Conservation (phyloP, 192 early-diverging fungal species). For the Kickxella alabastrina region DNA sequence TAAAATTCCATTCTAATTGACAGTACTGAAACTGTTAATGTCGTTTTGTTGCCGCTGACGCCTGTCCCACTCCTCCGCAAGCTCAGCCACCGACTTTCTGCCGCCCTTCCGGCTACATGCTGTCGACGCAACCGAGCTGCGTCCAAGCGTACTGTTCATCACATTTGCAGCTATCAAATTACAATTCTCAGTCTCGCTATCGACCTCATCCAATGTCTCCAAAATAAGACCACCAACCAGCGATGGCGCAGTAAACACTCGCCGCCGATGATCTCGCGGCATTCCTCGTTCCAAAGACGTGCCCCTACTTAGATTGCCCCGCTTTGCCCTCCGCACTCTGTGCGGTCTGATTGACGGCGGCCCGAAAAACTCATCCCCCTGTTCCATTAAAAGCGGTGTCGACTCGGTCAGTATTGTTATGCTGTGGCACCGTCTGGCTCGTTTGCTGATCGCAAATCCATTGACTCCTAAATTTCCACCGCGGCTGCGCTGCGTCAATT, state of each 20-base stretch:
- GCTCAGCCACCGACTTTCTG: background rate
- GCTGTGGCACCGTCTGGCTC: slow-evolving; percentile 29
- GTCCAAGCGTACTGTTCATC: background rate
- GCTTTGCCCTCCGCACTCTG: background rate
- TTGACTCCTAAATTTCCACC: too few species aligned
- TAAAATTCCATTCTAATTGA: too few species aligned
- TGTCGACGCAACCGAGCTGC: background rate
- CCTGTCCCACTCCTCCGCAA: slow-evolving; percentile 2
- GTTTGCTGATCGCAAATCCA: background rate
- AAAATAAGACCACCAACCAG: background rate
- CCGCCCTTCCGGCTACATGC: background rate
- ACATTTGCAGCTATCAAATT: background rate
- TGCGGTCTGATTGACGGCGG: background rate
- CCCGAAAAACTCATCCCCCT: slow-evolving; percentile 28
- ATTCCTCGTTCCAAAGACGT: background rate
- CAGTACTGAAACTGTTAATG: too few species aligned
- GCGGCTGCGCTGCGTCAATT: too few species aligned
- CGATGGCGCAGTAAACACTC: slow-evolving; percentile 11
- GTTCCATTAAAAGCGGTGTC: slow-evolving; percentile 42
- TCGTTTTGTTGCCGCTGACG: too few species aligned
- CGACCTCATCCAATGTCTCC: slow-evolving; percentile 1
- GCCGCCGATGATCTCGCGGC: background rate
- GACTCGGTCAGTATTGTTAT: slow-evolving; percentile 35
- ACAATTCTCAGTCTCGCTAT: slow-evolving; percentile 2
- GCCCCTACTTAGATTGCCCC: background rate